Evolutionary conservation across 2,329 filamentous ascomycete species (phyloP).

Genomic region (Fusarium sp.): DNA sequence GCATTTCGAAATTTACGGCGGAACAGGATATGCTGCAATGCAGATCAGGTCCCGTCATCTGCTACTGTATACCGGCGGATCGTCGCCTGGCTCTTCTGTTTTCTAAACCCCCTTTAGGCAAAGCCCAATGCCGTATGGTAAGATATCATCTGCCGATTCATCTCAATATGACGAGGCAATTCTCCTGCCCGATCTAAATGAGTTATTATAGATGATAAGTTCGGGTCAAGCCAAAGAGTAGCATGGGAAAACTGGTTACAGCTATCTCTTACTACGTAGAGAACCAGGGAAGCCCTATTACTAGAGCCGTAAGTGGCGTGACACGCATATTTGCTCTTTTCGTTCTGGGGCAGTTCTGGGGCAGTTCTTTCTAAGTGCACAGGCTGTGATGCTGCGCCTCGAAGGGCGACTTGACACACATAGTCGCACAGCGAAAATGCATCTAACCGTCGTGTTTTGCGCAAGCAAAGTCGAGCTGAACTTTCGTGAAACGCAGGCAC

Average conservation of each 20-base stretch:
- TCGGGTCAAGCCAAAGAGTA: neutral
- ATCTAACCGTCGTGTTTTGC: conserved; percentile 2
- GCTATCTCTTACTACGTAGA: neutral
- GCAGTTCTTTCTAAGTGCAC: conserved; percentile 12
- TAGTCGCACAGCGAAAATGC: neutral
- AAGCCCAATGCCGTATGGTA: neutral
- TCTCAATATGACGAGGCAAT: conserved; percentile 10
- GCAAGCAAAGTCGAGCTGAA: conserved; percentile 30
- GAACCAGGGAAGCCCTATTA: neutral
- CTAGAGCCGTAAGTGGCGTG: conserved; percentile 13
- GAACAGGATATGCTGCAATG: conserved; percentile 3
- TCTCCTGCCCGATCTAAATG: neutral
- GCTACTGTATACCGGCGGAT: conserved; percentile 19
- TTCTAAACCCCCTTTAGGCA: neutral
- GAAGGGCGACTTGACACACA: neutral
- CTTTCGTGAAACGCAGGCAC: conserved; percentile 20
- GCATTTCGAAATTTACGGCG: neutral
- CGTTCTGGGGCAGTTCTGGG: conserved; percentile 1
- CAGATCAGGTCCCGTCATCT: conserved; percentile 34
- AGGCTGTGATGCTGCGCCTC: conserved; percentile 16
- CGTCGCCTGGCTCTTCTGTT: neutral
- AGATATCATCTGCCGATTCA: conserved; percentile 11
- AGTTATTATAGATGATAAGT: neutral
- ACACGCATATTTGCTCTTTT: neutral
- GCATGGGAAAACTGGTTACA: neutral